phyloP scores from a whole-genome alignment of 805 yeast species.

The Torulaspora maleeae region DNA sequence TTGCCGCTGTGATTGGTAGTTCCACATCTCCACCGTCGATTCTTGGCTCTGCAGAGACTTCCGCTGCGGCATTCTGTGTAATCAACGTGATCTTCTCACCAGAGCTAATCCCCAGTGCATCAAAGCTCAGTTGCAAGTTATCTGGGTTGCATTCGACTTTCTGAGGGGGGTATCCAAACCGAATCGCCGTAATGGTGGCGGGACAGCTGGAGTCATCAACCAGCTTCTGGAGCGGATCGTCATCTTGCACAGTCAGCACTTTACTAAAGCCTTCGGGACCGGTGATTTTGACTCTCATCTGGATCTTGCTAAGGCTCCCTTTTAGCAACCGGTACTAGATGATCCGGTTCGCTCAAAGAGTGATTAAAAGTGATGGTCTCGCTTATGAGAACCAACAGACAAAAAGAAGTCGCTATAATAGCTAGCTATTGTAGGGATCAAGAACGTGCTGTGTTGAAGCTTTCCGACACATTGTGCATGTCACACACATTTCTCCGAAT shows the following conservation, averaged over 20 bases:
- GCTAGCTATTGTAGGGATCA: neutral
- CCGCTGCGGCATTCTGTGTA: neutral
- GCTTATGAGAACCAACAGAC: neutral
- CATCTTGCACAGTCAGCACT: slow-evolving; percentile 39
- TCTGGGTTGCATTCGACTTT: slow-evolving; percentile 34
- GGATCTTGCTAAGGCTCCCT: neutral
- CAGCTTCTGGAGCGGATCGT: slow-evolving; percentile 36
- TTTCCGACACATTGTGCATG: too few relatives aligned
- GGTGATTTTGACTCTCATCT: slow-evolving; percentile 40
- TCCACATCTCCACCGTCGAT: neutral
- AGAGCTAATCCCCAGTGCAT: slow-evolving; percentile 44
- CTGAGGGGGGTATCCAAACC: slow-evolving; percentile 61
- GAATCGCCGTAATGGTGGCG: slow-evolving; percentile 27
- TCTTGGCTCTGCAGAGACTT: neutral
- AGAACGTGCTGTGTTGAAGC: too few relatives aligned
- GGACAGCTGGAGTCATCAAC: slow-evolving; percentile 17
- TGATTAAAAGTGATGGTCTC: too few relatives aligned
- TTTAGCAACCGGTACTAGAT: neutral
- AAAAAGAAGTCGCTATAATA: neutral
- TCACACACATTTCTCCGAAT: too few relatives aligned
- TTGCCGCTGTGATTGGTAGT: slow-evolving; percentile 8
- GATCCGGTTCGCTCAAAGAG: neutral
- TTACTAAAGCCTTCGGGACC: slow-evolving; percentile 25
- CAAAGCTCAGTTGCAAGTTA: slow-evolving; percentile 22
- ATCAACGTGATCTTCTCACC: slow-evolving; percentile 52